Conservation (phyloP, 202 grass and related monocot species). For the Thinopyrum obtusiflorum region DNA sequence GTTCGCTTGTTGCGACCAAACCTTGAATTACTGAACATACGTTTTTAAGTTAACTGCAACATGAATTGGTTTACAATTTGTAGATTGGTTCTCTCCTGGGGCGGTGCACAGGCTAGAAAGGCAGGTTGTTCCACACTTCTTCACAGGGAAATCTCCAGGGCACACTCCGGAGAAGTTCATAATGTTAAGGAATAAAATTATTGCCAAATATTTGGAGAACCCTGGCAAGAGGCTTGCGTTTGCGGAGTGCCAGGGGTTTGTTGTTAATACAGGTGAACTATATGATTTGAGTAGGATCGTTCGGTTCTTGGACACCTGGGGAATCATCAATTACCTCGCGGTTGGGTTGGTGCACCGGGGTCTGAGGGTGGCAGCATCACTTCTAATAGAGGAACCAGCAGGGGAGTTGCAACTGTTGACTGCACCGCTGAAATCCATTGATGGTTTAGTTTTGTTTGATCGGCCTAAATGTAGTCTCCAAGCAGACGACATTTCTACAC, state of each 20-base stretch:
- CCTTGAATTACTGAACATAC: background rate
- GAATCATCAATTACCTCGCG: conserved; percentile 93
- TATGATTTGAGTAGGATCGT: conserved; percentile 89
- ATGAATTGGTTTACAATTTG: conserved; percentile 29
- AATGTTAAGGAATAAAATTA: conserved; percentile 77
- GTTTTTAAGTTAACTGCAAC: background rate
- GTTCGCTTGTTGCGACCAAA: conserved; percentile 28
- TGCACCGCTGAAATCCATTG: conserved; percentile 75
- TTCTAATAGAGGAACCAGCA: conserved; percentile 66
- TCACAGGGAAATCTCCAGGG: conserved; percentile 62
- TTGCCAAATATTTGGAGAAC: conserved; percentile 76
- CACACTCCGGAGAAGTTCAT: conserved; percentile 73
- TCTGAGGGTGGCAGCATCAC: conserved; percentile 65
- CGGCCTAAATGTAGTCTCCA: conserved; percentile 83
- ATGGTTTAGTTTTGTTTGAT: conserved; percentile 90
- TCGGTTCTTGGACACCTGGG: conserved; percentile 83
- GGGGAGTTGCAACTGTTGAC: conserved; percentile 78
- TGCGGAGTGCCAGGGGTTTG: conserved; percentile 71
- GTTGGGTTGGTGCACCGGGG: conserved; percentile 59
- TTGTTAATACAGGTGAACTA: conserved; percentile 60
- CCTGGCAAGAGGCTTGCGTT: conserved; percentile 64
- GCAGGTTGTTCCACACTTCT: conserved; percentile 89
- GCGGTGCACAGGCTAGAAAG: conserved; percentile 81
- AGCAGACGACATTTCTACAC: conserved; percentile 46
- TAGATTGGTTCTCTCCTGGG: conserved; percentile 82